Evolutionary conservation across 2,329 filamentous ascomycete species (phyloP), one percentile per base, ranked within the genome.

Genomic region (Microcera coccophila): DNA sequence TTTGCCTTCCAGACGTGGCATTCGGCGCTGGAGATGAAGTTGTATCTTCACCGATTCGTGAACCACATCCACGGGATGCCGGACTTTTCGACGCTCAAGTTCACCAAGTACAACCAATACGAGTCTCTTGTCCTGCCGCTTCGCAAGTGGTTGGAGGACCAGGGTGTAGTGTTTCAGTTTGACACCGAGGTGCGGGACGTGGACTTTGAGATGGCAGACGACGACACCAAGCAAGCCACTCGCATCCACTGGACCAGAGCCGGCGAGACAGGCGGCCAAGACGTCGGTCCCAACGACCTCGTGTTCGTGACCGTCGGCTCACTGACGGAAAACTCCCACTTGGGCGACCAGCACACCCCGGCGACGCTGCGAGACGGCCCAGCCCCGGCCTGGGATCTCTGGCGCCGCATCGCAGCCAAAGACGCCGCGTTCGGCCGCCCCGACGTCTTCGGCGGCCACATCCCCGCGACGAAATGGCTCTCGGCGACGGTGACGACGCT

Each of bases 401-500:
- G 47, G 47, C 44, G 44, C 16, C 38, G 38, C 15, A 49, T 49
- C 16, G 38, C 47, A 5, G 22, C 47, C 17, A 49, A 44, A 17
- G 40, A 47, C 28, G 21, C 33, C 2, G 38, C 33, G 8, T 47
- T 49, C 35, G 47, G 47, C 8, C 47, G 32, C 8, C 47, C 47
- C 12, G 47, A 49, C 4, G 47, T 49, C 24, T 47, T 49, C 19
- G 38, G 44, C 17, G 38, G 40, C 18, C 17, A 49, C 18, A 49
- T 47, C 16, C 18, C 41, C 9, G 40, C 43, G 32, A 67, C 65
- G 5, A 65, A 63, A 18, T 61, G 68, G 56, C 63, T 65, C 42
- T 67, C 64, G 0, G 70, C 71, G 21, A 70, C 69, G 4, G 58
- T 69, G 19, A 61, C 55, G 10, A 72, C 68, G 1, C 52, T 68